Evolutionary conservation across 257 asterid species (phyloP).

Genomic region (Paulownia fortunei): DNA sequence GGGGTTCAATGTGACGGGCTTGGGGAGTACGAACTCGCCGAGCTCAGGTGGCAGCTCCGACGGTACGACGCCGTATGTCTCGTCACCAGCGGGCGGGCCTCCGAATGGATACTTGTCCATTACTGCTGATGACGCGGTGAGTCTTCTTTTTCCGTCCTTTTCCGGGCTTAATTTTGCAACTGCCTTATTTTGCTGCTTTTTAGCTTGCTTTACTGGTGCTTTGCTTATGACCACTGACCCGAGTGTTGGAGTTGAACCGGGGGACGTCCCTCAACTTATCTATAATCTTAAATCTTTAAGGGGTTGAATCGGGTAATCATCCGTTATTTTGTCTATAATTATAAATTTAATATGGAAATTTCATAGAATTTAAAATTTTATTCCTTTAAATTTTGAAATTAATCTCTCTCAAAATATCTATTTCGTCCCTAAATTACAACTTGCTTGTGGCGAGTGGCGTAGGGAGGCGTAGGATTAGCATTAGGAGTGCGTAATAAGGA

Average conservation of each 20-base stretch:
- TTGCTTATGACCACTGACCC: neutral
- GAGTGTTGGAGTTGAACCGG: neutral
- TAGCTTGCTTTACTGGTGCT: neutral
- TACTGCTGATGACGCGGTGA: conserved; percentile 63
- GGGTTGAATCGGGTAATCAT: too few species aligned
- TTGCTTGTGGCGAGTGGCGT: neutral
- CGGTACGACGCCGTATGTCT: conserved; percentile 18
- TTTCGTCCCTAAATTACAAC: neutral
- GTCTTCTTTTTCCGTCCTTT: neutral
- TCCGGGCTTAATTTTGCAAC: too few species aligned
- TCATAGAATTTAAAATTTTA: too few species aligned
- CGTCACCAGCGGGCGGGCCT: conserved; percentile 28
- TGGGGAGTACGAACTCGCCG: conserved; percentile 22
- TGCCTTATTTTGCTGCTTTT: neutral
- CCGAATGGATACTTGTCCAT: conserved; percentile 64
- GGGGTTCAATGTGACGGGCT: conserved; percentile 53
- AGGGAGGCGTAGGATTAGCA: conserved; percentile 4
- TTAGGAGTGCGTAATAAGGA: neutral
- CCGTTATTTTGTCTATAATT: too few species aligned
- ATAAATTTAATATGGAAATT: too few species aligned
- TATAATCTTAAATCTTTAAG: too few species aligned
- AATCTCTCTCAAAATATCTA: neutral
- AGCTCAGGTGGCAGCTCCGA: conserved; percentile 27
- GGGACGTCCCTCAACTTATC: neutral
- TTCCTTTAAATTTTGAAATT: too few species aligned